Conservation (phyloP, 2,329 filamentous ascomycete species). For the Exophiala mesophila region DNA sequence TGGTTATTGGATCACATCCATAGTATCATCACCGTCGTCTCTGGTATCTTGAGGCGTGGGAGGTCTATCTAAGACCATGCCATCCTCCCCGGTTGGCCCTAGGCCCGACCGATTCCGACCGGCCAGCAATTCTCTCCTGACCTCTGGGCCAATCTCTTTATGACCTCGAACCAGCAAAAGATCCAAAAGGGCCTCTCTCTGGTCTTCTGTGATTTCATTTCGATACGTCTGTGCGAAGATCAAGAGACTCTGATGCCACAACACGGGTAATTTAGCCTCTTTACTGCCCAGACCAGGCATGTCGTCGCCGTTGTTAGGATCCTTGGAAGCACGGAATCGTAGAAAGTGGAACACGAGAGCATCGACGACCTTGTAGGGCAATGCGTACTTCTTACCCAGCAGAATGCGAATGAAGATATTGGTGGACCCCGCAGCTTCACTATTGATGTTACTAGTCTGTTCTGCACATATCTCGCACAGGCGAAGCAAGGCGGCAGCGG, state of each 20-base stretch:
- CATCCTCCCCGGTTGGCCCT: conserved; percentile 35
- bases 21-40: conserved; percentile 27
- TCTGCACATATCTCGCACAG: conserved; percentile 92
- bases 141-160: conserved; percentile 82
- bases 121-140: conserved; percentile 79
- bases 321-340: conserved; percentile 67
- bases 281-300: conserved; percentile 50
- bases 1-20: too few species aligned
- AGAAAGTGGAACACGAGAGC: conserved; percentile 95
- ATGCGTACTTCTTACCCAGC: conserved; percentile 92
- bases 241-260: conserved; percentile 93
- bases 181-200: conserved; percentile 85
- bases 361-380: conserved; percentile 92
- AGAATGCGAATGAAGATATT: conserved; percentile 94
- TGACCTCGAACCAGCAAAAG: conserved; percentile 80
- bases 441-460: conserved; percentile 69
- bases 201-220: conserved; percentile 93
- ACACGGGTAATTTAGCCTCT: conserved; percentile 68
- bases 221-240: conserved; percentile 92
- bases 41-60: conserved; percentile 66
- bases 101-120: conserved; percentile 81
- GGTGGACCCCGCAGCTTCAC: conserved; percentile 82
- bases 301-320: conserved; percentile 53
- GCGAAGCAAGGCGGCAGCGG: conserved; percentile 82
- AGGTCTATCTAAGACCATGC: conserved; percentile 65